Conservation (phyloP, 1,284 basidiomycete genomes). For the Fistulina hepatica region DNA sequence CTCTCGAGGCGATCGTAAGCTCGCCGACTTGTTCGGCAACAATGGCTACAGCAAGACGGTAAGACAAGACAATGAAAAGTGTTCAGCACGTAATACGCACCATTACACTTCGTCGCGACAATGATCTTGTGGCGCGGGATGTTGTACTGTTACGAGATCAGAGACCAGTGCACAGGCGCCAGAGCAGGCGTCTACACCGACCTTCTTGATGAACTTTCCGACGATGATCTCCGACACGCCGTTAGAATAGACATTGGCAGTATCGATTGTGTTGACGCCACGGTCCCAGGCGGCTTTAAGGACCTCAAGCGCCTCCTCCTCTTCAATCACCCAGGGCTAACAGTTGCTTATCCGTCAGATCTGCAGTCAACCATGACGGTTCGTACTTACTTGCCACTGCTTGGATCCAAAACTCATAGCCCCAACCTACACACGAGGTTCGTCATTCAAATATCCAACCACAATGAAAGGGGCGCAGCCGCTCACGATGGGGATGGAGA, state of each 20-base stretch:
- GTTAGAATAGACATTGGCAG: constrained; percentile 47
- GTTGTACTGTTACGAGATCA: constrained; percentile 26
- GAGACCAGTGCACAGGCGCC: background rate
- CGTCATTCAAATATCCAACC: background rate
- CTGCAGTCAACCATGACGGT: background rate
- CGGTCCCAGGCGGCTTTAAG: constrained; percentile 38
- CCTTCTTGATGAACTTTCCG: constrained; percentile 44
- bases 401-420: constrained; percentile 36
- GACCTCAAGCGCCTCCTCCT: constrained; percentile 29
- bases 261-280: constrained; percentile 38
- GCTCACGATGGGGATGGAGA: constrained; percentile 32
- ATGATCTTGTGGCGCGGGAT: constrained; percentile 44
- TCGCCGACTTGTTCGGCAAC: background rate
- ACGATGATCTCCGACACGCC: constrained; percentile 36
- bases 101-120: constrained; percentile 32
- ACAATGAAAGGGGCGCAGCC: background rate
- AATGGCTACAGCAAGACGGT: background rate
- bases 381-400: constrained; percentile 26
- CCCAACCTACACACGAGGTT: constrained; percentile 27
- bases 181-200: constrained; percentile 5
- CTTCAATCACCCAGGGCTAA: constrained; percentile 33
- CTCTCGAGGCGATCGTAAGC: too few relatives aligned
- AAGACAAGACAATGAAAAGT: constrained; percentile 1
- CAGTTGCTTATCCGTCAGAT: background rate
- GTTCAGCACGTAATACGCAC: too few relatives aligned